Percentiles rank a stretch among this genome's conserved stretches.
Conservation (phyloP, 352 stramenopile species). For the Phytophthora boehmeriae region DNA sequence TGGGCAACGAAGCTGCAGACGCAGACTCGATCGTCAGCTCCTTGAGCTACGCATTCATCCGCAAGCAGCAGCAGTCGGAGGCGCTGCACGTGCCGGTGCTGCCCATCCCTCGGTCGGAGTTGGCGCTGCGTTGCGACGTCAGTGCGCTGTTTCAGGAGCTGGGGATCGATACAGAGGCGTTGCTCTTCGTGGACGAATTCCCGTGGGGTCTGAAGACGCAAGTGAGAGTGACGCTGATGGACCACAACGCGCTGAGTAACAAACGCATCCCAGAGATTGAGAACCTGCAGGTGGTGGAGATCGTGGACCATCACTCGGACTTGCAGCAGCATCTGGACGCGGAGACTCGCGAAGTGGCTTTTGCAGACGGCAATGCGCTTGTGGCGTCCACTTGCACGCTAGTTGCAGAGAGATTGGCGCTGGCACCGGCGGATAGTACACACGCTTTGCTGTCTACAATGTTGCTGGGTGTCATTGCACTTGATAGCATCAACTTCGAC, state of each 20-base stretch:
- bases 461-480: slow-evolving; percentile 76
- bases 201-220: slow-evolving; percentile 43
- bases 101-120: slow-evolving; percentile 62
- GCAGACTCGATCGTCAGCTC: slow-evolving; percentile 87
- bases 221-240: slow-evolving; percentile 61
- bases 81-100: slow-evolving; percentile 60
- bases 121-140: slow-evolving; percentile 74
- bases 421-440: slow-evolving; percentile 10
- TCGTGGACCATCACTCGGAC: slow-evolving; percentile 85
- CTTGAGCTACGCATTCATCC: slow-evolving; percentile 64
- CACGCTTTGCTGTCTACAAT: slow-evolving; percentile 66
- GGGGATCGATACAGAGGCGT: slow-evolving; percentile 50
- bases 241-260: slow-evolving; percentile 78
- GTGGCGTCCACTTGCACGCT: slow-evolving; percentile 80
- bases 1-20: slow-evolving; percentile 84
- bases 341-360: slow-evolving; percentile 61
- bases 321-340: slow-evolving; percentile 49
- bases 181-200: slow-evolving; percentile 85
- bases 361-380: slow-evolving; percentile 66
- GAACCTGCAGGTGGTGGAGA: slow-evolving; percentile 57
- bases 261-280: slow-evolving; percentile 45
- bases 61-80: slow-evolving; percentile 20
- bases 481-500: slow-evolving; percentile 85
- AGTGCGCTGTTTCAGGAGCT: slow-evolving; percentile 61
- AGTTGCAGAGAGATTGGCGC: slow-evolving; percentile 67